Evolutionary conservation across 78 protist genomes (phyloP).

Genomic region (Dictyostelium discoideum): dicty_2.7 NC_007090.3:2666501-2667000

Average conservation of each 20-base stretch:
- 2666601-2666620: slow-evolving; percentile 20
- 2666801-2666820: too few relatives aligned
- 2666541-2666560: slow-evolving; percentile 7
- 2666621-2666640: slow-evolving; percentile 38
- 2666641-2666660: background rate
- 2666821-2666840: too few relatives aligned
- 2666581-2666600: slow-evolving; percentile 45
- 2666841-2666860: too few relatives aligned
- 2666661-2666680: slow-evolving; percentile 43
- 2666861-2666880: background rate
- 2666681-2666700: slow-evolving; percentile 35
- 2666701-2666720: background rate
- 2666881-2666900: too few relatives aligned
- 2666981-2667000: background rate
- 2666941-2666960: too few relatives aligned
- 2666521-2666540: slow-evolving; percentile 18
- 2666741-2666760: background rate
- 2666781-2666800: too few relatives aligned
- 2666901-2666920: too few relatives aligned
- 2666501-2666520: slow-evolving; percentile 36
- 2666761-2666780: background rate
- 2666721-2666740: slow-evolving; percentile 9
- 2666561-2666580: background rate
- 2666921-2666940: too few relatives aligned
- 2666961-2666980: too few relatives aligned